Conservation (phyloP, 192 early-diverging fungal genomes). For the Anaeromyces robustus region DNA sequence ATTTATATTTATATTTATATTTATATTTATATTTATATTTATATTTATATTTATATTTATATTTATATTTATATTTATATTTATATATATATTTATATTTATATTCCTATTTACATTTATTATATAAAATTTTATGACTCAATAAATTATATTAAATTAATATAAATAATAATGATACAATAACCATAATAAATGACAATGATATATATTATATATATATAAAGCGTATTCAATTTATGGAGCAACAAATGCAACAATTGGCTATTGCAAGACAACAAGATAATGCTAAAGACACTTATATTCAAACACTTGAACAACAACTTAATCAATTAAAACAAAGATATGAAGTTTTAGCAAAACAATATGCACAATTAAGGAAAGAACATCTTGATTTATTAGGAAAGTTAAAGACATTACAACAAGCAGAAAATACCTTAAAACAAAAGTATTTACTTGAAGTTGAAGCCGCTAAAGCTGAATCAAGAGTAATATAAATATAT, state of each 20-base stretch:
- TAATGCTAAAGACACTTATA: constrained; percentile 46
- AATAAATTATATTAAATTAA: too few relatives aligned
- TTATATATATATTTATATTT: too few relatives aligned
- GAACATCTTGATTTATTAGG: constrained; percentile 84
- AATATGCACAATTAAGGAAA: constrained; percentile 92
- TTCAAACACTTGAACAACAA: constrained; percentile 40
- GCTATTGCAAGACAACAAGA: constrained; percentile 58
- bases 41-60: too few relatives aligned
- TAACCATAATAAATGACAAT: too few relatives aligned
- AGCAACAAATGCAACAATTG: constrained; percentile 64
- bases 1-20: too few relatives aligned
- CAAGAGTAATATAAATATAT: not conserved
- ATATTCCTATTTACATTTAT: too few relatives aligned
- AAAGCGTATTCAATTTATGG: constrained; percentile 62
- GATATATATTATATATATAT: not conserved
- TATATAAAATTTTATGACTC: too few relatives aligned
- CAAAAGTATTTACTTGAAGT: constrained; percentile 61
- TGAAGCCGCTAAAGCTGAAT: constrained; percentile 30
- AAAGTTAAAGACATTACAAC: constrained; percentile 74
- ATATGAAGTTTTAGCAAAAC: constrained; percentile 91
- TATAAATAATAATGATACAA: too few relatives aligned
- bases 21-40: too few relatives aligned
- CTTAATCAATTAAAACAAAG: constrained; percentile 93
- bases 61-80: too few relatives aligned
- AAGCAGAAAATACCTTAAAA: constrained; percentile 60